A percentile compares a stretch with the other conserved stretches of the same genome.
These are phyloP conservation scores for Kwoniella heveanensis DNA, from an alignment of 768 basidiomycete species.

Conservation along the genomic window DNA sequence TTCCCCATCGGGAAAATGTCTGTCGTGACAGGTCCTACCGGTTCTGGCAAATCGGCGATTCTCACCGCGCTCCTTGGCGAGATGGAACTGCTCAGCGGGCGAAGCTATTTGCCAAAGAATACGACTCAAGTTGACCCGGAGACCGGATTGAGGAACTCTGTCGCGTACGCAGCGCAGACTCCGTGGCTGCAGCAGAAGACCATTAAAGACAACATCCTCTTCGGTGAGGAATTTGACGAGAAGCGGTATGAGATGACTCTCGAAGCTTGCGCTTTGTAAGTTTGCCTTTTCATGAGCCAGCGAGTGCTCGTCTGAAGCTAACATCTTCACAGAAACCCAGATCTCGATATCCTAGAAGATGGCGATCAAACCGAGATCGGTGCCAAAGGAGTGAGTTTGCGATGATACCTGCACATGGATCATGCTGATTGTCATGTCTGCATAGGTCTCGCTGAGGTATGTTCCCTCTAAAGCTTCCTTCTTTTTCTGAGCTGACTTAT, in stretches of 20 bases:
- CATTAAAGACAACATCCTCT: conserved; percentile 56
- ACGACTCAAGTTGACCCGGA: conserved; percentile 58
- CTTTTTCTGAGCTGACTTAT: conserved; percentile 11
- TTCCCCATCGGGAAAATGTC: conserved; percentile 76
- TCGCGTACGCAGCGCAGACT: conserved; percentile 74
- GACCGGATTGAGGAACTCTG: conserved; percentile 57
- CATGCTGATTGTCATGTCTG: background rate
- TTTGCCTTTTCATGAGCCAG: background rate
- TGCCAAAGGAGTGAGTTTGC: conserved; percentile 39
- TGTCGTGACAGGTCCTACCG: conserved; percentile 72
- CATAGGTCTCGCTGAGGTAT: conserved; percentile 32
- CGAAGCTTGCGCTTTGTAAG: conserved; percentile 50
- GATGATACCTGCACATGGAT: background rate
- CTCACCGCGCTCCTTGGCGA: conserved; percentile 60
- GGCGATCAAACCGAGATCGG: conserved; percentile 54
- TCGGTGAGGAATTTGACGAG: conserved; percentile 53
- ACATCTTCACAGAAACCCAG: too few relatives aligned
- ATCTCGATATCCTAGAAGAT: conserved; percentile 60
- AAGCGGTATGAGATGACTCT: conserved; percentile 46
- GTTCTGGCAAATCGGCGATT: conserved; percentile 78
- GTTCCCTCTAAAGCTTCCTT: background rate
- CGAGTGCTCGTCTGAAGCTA: too few relatives aligned
- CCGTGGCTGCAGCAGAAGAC: conserved; percentile 57
- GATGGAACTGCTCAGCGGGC: conserved; percentile 58
- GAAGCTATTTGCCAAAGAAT: conserved; percentile 70